These are phyloP conservation scores for Moesziomyces sp. DNA, from an alignment of 1,284 basidiomycete genomes.

Conservation along the genomic window DNA sequence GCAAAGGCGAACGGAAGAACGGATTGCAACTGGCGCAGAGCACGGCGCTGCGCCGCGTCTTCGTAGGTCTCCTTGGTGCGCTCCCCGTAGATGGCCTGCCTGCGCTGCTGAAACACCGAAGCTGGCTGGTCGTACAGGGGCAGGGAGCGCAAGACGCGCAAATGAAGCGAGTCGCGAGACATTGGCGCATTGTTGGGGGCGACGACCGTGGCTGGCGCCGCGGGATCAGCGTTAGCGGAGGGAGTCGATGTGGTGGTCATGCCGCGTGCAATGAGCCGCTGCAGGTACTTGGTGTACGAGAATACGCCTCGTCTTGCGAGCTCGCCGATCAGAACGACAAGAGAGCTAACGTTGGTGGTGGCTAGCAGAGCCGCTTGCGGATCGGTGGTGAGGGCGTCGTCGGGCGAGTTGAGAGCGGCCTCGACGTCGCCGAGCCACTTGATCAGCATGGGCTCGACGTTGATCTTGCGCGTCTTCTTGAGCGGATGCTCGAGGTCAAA, in stretches of 20 bases:
- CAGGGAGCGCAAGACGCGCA: slow-evolving; percentile 58
- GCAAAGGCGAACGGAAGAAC: slow-evolving; percentile 41
- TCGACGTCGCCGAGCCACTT: slow-evolving; percentile 77
- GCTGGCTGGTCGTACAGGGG: slow-evolving; percentile 49
- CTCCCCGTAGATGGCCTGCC: slow-evolving; percentile 62
- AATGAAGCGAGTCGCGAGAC: slow-evolving; percentile 40
- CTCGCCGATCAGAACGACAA: slow-evolving; percentile 82
- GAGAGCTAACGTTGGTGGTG: slow-evolving; percentile 68
- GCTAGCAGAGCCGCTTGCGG: slow-evolving; percentile 7
- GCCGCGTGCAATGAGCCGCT: slow-evolving; percentile 83
- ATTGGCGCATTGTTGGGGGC: background rate
- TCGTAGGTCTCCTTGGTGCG: slow-evolving; percentile 62
- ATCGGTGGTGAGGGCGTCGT: background rate
- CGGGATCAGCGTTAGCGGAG: background rate
- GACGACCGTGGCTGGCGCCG: background rate
- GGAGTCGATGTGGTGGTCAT: slow-evolving; percentile 20
- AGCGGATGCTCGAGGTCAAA: slow-evolving; percentile 31
- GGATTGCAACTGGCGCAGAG: slow-evolving; percentile 49
- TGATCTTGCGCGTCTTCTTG: slow-evolving; percentile 66
- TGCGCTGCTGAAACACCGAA: slow-evolving; percentile 53
- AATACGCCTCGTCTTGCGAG: slow-evolving; percentile 81
- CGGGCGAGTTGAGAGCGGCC: slow-evolving; percentile 10
- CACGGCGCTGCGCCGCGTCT: slow-evolving; percentile 62
- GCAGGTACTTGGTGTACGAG: slow-evolving; percentile 84
- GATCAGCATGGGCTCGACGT: slow-evolving; percentile 72